Evolutionary conservation across 129 eudicot genomes (phyloP), one percentile per base, ranked within the genome.

Genomic region (Oenanthe sinensis): DNA sequence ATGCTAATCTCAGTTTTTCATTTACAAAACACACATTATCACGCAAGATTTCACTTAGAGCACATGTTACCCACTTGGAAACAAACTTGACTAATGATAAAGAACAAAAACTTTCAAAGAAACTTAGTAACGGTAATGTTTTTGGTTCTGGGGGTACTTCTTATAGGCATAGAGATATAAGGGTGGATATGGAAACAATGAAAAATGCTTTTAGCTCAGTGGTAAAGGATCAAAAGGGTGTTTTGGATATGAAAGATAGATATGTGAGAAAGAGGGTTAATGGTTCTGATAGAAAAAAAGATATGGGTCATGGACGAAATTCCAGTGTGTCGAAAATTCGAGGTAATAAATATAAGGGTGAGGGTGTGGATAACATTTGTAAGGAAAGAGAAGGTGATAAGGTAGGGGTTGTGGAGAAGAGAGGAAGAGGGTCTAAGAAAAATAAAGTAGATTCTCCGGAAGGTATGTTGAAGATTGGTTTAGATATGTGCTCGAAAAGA

Each of bases 401-500:
- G 62, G 16, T 76, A 46, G 84, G 81, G 43, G 79, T 28, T 14
- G n/a, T 72, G 74, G 83, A 82, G 49, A 85, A 87, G 87, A 83
- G 36, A 84, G 85, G 71, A 55, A 88, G 84, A 79, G 69, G 74
- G 78, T 74, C 82, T 48, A 85, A 87, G 82, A 85, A 88, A 79
- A 83, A 73, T 3, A 93, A 80, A 81, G 60, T 44, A 54, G 87
- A 87, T 50, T 80, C 90, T 1, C 91, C 89, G 3, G 89, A 79
- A 82, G 36, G 22, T 77, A 74, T 80, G 55, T 74, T 93, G 77
- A 90, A 89, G 55, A 52, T 89, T 40, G 91, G 93, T 46, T 77
- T 93, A 74, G 93, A 93, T 74, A 85, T 86, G 81, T 93, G 98
- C 80, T 90, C 98, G 5, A 93, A 90, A 86, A 81, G 77, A 65